Evolutionary conservation across 2,329 filamentous ascomycete genomes (phyloP).

Genomic region (Venturia carpophila): DNA sequence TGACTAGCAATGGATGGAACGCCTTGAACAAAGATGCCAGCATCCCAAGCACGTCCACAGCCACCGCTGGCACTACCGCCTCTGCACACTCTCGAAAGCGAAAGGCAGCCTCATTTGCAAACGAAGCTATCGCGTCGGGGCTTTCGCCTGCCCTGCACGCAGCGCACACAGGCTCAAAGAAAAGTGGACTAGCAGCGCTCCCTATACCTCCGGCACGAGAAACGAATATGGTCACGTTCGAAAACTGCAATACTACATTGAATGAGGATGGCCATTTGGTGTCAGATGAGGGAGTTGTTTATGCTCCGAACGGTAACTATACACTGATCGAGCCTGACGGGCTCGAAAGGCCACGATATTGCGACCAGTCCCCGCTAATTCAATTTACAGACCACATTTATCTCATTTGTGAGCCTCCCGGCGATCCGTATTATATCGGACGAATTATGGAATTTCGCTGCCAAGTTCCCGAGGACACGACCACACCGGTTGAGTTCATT

Average conservation of each 20-base stretch:
- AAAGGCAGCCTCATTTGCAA: slow-evolving; percentile 21
- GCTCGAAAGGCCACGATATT: neutral
- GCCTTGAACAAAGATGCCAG: slow-evolving; percentile 34
- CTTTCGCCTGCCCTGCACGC: slow-evolving; percentile 24
- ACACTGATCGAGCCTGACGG: neutral
- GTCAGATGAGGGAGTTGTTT: slow-evolving; percentile 81
- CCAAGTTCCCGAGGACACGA: slow-evolving; percentile 59
- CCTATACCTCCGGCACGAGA: slow-evolving; percentile 40
- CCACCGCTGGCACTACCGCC: slow-evolving; percentile 52
- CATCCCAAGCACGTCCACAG: slow-evolving; percentile 52
- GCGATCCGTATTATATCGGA: slow-evolving; percentile 94
- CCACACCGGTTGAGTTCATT: slow-evolving; percentile 71
- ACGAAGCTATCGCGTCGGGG: slow-evolving; percentile 19
- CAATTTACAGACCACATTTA: slow-evolving; percentile 70
- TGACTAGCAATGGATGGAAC: slow-evolving; percentile 14
- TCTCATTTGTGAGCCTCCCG: slow-evolving; percentile 92
- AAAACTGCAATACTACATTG: slow-evolving; percentile 58
- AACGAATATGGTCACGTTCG: slow-evolving; percentile 85
- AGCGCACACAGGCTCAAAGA: neutral
- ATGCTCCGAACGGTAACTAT: slow-evolving; percentile 74
- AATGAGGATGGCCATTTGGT: slow-evolving; percentile 66
- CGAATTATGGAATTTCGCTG: slow-evolving; percentile 98
- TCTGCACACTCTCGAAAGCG: slow-evolving; percentile 28
- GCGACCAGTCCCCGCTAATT: slow-evolving; percentile 20
- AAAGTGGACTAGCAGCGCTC: slow-evolving; percentile 1